phyloP scores from a whole-genome alignment of 1,284 basidiomycete genomes.

The Caloboletus inedulis region DNA sequence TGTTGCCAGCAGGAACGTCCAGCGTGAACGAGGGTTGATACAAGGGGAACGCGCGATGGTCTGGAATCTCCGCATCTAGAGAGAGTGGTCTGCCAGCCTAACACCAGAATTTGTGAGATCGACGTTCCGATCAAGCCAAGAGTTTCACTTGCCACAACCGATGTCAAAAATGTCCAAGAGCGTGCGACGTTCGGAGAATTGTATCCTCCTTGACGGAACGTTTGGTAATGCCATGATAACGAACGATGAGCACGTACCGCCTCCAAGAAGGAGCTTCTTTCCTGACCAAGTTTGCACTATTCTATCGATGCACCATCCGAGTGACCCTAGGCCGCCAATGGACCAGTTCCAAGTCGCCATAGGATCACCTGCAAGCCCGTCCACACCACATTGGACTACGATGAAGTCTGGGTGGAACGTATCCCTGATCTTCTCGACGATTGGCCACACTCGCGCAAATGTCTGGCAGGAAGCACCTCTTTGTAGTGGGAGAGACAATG shows the following conservation, averaged over 20 bases:
- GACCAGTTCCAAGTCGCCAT: conserved; percentile 78
- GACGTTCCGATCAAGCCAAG: background rate
- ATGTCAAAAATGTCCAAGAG: conserved; percentile 81
- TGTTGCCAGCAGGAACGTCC: conserved; percentile 69
- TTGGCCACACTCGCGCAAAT: conserved; percentile 59
- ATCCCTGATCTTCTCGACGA: conserved; percentile 58
- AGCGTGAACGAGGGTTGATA: conserved; percentile 80
- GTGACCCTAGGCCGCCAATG: conserved; percentile 57
- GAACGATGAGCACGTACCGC: conserved; percentile 41
- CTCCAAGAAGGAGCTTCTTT: conserved; percentile 63
- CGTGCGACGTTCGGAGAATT: conserved; percentile 77
- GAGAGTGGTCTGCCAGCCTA: conserved; percentile 55
- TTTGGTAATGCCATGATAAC: background rate
- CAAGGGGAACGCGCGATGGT: conserved; percentile 63
- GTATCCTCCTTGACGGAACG: conserved; percentile 64
- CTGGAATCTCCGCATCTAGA: conserved; percentile 63
- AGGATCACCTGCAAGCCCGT: conserved; percentile 83
- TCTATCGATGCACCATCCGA: conserved; percentile 66
- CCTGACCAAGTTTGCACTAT: conserved; percentile 58
- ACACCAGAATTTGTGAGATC: background rate
- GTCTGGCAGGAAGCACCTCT: conserved; percentile 63
- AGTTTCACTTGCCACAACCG: conserved; percentile 51
- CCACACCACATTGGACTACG: conserved; percentile 83
- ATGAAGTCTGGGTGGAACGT: conserved; percentile 76
- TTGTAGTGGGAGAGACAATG: conserved; percentile 70